phyloP scores from a whole-genome alignment of 2,329 filamentous ascomycete genomes.

The Nigrospora oryzae region DNA sequence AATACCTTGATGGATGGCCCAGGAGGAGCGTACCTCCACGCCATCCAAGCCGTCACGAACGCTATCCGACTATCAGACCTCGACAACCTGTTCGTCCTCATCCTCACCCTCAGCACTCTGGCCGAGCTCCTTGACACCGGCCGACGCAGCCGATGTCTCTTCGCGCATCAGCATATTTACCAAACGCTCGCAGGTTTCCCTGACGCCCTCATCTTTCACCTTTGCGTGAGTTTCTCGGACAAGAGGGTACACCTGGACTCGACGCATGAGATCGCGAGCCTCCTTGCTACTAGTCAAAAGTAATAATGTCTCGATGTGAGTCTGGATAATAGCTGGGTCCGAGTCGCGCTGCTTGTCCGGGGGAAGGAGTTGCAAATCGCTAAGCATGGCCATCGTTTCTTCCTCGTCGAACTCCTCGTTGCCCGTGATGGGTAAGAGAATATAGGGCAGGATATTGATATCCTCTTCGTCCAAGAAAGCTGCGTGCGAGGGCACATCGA shows the following conservation, averaged over 20 bases:
- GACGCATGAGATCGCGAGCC: conserved; percentile 66
- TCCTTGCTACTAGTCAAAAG: conserved; percentile 71
- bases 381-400: conserved; percentile 77
- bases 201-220: conserved; percentile 69
- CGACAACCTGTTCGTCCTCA: conserved; percentile 46
- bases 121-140: conserved; percentile 30
- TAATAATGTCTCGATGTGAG: conserved; percentile 81
- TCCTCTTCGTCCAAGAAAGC: conserved; percentile 62
- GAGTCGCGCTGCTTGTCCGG: conserved; percentile 82
- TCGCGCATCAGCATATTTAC: conserved; percentile 86
- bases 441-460: conserved; percentile 78
- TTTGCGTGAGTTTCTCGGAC: conserved; percentile 77
- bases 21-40: too few species aligned
- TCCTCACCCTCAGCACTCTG: conserved; percentile 32
- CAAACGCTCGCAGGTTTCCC: conserved; percentile 77
- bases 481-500: conserved; percentile 67
- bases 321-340: conserved; percentile 69
- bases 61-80: conserved; percentile 25
- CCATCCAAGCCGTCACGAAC: too few species aligned
- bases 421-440: conserved; percentile 81
- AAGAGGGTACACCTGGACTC: conserved; percentile 79
- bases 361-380: conserved; percentile 81
- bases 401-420: conserved; percentile 83
- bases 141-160: conserved; percentile 33
- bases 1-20: too few species aligned